phyloP scores from a whole-genome alignment of 2,329 filamentous ascomycete species.

The Pseudopyricularia cyperi region DNA sequence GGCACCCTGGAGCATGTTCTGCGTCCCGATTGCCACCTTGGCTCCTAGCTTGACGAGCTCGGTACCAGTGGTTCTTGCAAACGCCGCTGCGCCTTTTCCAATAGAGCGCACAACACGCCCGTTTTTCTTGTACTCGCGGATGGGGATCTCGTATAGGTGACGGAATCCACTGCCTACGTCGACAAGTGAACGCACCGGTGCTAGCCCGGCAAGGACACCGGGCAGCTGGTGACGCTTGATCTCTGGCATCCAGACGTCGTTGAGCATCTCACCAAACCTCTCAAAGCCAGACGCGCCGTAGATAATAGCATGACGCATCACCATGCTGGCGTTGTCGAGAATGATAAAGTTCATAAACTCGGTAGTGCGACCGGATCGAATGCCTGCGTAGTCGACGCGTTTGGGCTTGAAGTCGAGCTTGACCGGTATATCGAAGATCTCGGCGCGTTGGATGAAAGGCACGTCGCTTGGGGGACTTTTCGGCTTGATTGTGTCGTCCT shows the following conservation, averaged over 20 bases:
- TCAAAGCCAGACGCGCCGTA: slow-evolving; percentile 90
- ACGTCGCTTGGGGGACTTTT: slow-evolving; percentile 53
- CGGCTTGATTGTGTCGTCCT: slow-evolving; percentile 53
- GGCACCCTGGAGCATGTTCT: slow-evolving; percentile 80
- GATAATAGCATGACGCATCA: slow-evolving; percentile 77
- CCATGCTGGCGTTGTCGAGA: slow-evolving; percentile 77
- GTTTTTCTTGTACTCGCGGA: slow-evolving; percentile 88
- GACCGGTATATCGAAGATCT: slow-evolving; percentile 71
- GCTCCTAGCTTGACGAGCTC: slow-evolving; percentile 91
- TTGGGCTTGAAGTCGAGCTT: slow-evolving; percentile 95
- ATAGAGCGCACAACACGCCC: slow-evolving; percentile 85
- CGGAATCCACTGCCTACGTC: slow-evolving; percentile 81
- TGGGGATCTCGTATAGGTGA: slow-evolving; percentile 77
- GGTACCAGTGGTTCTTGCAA: slow-evolving; percentile 85
- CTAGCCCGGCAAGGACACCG: slow-evolving; percentile 75
- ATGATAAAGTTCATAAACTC: slow-evolving; percentile 99
- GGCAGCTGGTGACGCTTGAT: slow-evolving; percentile 82
- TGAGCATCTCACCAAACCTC: slow-evolving; percentile 74
- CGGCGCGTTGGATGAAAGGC: slow-evolving; percentile 80
- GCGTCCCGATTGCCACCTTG: slow-evolving; percentile 87
- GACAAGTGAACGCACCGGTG: slow-evolving; percentile 78
- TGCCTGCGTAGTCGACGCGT: slow-evolving; percentile 85
- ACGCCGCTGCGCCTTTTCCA: slow-evolving; percentile 77
- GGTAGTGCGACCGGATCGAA: slow-evolving; percentile 85
- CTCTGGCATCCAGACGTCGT: slow-evolving; percentile 94